phyloP scores from a whole-genome alignment of 495 filamentous ascomycete genomes.

The Umbilicaria muhlenbergii region DNA sequence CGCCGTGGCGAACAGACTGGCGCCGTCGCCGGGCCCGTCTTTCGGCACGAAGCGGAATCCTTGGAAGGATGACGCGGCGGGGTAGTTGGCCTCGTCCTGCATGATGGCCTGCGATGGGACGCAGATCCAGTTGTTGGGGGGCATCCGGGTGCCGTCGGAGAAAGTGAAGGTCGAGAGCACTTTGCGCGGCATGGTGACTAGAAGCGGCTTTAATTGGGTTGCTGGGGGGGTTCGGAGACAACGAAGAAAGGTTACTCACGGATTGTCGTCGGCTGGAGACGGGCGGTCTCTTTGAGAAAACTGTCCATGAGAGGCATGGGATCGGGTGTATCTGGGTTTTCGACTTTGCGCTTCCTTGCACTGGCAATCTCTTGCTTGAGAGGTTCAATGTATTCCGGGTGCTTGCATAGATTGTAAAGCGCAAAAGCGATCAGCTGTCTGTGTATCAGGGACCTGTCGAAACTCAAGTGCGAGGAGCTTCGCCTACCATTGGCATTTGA shows the following conservation, averaged over 20 bases:
- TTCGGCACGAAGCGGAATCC: too few relatives aligned
- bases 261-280: not conserved
- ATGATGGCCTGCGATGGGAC: not conserved
- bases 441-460: not conserved
- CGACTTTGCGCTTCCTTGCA: not conserved
- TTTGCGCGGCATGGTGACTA: not conserved
- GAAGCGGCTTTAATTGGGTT: too few relatives aligned
- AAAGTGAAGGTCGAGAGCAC: not conserved
- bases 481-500: too few relatives aligned
- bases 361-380: conserved; percentile 1
- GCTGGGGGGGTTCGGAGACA: not conserved
- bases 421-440: not conserved
- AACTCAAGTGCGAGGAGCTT: too few relatives aligned
- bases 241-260: not conserved
- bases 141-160: not conserved
- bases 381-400: conserved; percentile 3
- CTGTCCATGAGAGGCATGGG: conserved; percentile 2
- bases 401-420: conserved; percentile 3
- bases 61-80: too few relatives aligned
- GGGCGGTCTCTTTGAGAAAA: conserved; percentile 1
- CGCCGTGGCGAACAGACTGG: too few relatives aligned
- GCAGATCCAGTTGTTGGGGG: not conserved
- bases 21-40: too few relatives aligned
- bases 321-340: not conserved
- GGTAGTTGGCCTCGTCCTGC: not conserved